phyloP scores from a whole-genome alignment of 208 protist species.

The Trypanosomatidae sp. region DNA sequence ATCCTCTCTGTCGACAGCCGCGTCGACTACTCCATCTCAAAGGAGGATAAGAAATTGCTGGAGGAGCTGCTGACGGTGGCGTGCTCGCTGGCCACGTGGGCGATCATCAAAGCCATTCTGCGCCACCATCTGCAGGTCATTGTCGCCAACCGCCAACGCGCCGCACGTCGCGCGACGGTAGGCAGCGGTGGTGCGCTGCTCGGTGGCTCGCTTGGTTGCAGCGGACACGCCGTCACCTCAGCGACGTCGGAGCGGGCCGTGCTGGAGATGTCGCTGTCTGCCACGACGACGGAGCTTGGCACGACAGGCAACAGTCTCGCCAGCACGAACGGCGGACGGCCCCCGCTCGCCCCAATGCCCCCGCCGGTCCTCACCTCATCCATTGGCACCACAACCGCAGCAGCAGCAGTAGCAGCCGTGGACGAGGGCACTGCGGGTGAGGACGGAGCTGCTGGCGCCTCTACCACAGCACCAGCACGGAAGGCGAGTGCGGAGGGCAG shows the following conservation, averaged over 20 bases:
- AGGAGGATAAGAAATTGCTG: slow-evolving; percentile 34
- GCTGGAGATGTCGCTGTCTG: neutral
- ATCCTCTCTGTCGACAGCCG: slow-evolving; percentile 3
- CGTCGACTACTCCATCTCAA: slow-evolving; percentile 8
- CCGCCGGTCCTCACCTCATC: neutral
- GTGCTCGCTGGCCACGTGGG: slow-evolving; percentile 65
- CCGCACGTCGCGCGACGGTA: too few relatives aligned
- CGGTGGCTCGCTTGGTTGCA: too few relatives aligned
- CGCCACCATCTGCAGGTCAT: slow-evolving; percentile 39
- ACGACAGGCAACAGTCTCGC: slow-evolving; percentile 1
- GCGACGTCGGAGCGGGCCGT: too few relatives aligned
- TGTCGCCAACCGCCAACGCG: too few relatives aligned
- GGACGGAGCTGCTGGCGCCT: too few relatives aligned
- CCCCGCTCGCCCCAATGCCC: slow-evolving; percentile 9
- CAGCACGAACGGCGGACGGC: slow-evolving; percentile 13
- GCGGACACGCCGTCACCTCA: too few relatives aligned
- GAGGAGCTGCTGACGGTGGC: slow-evolving; percentile 53
- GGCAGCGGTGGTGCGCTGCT: slow-evolving; percentile 3
- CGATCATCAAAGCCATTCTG: slow-evolving; percentile 61
- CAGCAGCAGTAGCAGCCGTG: neutral
- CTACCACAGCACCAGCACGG: too few relatives aligned
- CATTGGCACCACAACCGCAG: neutral
- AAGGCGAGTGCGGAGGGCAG: neutral
- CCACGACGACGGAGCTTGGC: neutral
- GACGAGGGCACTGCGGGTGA: neutral